Percentiles rank a stretch among this genome's conserved stretches.
These are phyloP conservation scores for Gnaphalium uliginosum DNA, from an alignment of 129 eudicot genomes.

Conservation along the genomic window DNA sequence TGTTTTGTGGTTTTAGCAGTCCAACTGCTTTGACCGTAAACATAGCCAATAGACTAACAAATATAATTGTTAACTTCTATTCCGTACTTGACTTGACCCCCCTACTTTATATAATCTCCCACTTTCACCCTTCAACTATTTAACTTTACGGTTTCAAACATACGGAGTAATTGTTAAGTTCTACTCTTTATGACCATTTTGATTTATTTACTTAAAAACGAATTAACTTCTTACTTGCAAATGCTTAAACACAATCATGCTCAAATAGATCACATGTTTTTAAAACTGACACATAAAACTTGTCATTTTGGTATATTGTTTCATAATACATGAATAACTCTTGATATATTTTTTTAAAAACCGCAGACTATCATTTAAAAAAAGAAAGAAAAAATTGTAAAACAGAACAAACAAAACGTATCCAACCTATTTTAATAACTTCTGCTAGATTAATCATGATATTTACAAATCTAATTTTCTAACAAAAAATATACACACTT, in stretches of 20 bases:
- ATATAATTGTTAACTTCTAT: no score
- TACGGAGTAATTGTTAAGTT: no score
- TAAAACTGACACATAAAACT: background rate
- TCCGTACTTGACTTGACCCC: background rate
- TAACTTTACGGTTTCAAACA: background rate
- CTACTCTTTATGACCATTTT: no score
- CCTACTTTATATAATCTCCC: background rate
- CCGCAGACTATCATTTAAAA: no score
- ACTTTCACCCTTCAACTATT: background rate
- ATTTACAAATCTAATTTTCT: no score
- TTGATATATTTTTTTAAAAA: background rate
- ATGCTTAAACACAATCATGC: background rate
- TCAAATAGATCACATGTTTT: background rate
- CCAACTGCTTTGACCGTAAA: slow-evolving; percentile 32
- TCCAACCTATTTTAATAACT: no score
- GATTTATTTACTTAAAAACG: background rate
- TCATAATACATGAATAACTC: background rate
- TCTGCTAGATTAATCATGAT: no score
- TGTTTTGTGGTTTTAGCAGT: slow-evolving; percentile 33
- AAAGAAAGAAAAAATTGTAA: no score
- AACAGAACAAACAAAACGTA: no score
- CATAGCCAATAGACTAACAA: slow-evolving; percentile 4
- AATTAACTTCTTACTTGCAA: no score
- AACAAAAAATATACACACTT: no score
- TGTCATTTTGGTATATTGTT: background rate